Evolutionary conservation across 176 grass and related monocot genomes (phyloP).

Genomic region (Aegilops speltoides): DNA sequence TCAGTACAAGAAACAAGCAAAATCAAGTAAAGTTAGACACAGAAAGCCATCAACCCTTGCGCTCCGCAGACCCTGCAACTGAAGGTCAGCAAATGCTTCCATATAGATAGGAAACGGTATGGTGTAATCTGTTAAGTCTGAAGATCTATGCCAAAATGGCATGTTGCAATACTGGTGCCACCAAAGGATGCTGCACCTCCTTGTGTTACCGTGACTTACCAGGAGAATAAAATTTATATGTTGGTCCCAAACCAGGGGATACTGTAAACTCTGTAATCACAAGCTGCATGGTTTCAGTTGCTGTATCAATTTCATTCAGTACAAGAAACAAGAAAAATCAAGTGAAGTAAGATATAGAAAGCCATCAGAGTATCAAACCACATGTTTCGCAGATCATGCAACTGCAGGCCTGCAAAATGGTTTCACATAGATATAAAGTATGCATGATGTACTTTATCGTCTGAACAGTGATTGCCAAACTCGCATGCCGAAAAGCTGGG

Average conservation of each 20-base stretch:
- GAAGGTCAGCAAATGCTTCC: not conserved
- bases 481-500: not conserved
- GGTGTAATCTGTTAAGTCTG: not conserved
- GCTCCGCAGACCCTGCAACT: not conserved
- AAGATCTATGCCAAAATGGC: constrained; percentile 1
- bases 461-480: not conserved
- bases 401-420: not conserved
- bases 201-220: not conserved
- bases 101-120: not conserved
- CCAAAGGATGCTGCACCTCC: not conserved
- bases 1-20: not conserved
- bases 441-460: not conserved
- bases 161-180: not conserved
- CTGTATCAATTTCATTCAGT: constrained; percentile 16
- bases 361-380: not conserved
- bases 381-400: not conserved
- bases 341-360: constrained; percentile 28
- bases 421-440: not conserved
- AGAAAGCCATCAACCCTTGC: not conserved
- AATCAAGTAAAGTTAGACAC: not conserved
- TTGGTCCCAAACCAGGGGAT: not conserved
- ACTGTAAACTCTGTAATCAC: not conserved
- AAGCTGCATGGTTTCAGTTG: not conserved
- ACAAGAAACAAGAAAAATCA: not conserved
- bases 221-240: not conserved